Percentiles rank a stretch among this genome's conserved stretches.
Evolutionary conservation across 176 grass and related monocot species (phyloP).

Genomic region (Oryza longistaminata): DNA sequence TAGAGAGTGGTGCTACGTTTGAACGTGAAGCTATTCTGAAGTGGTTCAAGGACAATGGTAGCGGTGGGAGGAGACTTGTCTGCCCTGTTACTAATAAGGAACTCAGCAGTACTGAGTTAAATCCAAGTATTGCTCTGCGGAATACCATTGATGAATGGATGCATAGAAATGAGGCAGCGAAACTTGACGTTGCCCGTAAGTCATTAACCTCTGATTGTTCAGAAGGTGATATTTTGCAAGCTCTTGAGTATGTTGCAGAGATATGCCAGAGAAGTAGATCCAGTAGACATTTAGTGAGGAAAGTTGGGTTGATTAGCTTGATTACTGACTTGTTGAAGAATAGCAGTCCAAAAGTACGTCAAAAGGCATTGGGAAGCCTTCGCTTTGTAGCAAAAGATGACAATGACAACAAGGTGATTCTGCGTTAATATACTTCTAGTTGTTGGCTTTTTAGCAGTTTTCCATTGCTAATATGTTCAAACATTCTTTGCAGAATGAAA

Average conservation of each 20-base stretch:
- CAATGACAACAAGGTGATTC: constrained; percentile 79
- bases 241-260: constrained; percentile 63
- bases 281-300: constrained; percentile 59
- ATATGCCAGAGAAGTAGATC: constrained; percentile 68
- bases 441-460: constrained; percentile 9
- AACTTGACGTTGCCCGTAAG: constrained; percentile 67
- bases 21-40: constrained; percentile 79
- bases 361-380: constrained; percentile 72
- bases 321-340: constrained; percentile 81
- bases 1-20: constrained; percentile 84
- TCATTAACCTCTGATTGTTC: constrained; percentile 60
- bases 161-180: constrained; percentile 71
- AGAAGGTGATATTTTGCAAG: constrained; percentile 70
- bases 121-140: constrained; percentile 78
- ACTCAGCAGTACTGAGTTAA: constrained; percentile 68
- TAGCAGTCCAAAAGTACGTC: constrained; percentile 59
- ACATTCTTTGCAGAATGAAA: constrained; percentile 57
- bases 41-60: constrained; percentile 67
- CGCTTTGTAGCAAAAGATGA: constrained; percentile 69
- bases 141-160: constrained; percentile 97
- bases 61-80: constrained; percentile 51
- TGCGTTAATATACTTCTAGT: constrained; percentile 2
- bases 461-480: constrained; percentile 30
- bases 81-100: constrained; percentile 84
- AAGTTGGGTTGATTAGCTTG: constrained; percentile 61